Evolutionary conservation across 768 basidiomycete genomes (phyloP).

Genomic region (Amanita pallidorosea): DNA sequence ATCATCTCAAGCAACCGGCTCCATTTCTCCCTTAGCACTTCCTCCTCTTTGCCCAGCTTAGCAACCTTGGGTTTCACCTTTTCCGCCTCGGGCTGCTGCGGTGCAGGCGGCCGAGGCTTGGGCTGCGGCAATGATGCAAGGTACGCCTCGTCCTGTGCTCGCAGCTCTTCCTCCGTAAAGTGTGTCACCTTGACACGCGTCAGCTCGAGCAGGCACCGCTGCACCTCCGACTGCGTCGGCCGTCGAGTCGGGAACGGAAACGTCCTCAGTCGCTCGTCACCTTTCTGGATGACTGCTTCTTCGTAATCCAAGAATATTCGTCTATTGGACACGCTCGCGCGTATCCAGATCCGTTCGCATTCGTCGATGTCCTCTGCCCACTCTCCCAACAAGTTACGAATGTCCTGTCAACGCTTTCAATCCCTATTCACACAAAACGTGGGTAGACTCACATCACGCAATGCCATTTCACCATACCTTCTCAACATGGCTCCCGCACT

Average conservation of each 20-base stretch:
- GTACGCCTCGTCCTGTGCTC: constrained; percentile 80
- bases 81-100: constrained; percentile 27
- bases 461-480: constrained; percentile 89
- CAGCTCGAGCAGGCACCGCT: constrained; percentile 80
- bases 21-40: constrained; percentile 72
- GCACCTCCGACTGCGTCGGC: constrained; percentile 86
- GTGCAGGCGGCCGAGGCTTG: constrained; percentile 35
- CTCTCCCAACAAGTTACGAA: constrained; percentile 67
- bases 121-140: constrained; percentile 84
- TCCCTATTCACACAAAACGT: neutral
- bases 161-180: constrained; percentile 76
- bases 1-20: constrained; percentile 82
- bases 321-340: constrained; percentile 79
- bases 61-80: constrained; percentile 29
- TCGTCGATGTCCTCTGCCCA: constrained; percentile 81
- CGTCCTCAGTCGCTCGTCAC: constrained; percentile 74
- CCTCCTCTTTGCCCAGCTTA: constrained; percentile 75
- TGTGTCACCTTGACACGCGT: constrained; percentile 78
- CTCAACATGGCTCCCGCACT: constrained; percentile 91
- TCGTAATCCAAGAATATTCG: constrained; percentile 50
- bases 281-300: constrained; percentile 62
- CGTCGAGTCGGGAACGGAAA: constrained; percentile 96
- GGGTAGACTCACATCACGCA: constrained; percentile 62
- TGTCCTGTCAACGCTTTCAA: constrained; percentile 47
- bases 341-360: constrained; percentile 89